These are phyloP conservation scores for Osmanthus fragrans DNA, from an alignment of 257 asterid genomes.

Conservation along the genomic window DNA sequence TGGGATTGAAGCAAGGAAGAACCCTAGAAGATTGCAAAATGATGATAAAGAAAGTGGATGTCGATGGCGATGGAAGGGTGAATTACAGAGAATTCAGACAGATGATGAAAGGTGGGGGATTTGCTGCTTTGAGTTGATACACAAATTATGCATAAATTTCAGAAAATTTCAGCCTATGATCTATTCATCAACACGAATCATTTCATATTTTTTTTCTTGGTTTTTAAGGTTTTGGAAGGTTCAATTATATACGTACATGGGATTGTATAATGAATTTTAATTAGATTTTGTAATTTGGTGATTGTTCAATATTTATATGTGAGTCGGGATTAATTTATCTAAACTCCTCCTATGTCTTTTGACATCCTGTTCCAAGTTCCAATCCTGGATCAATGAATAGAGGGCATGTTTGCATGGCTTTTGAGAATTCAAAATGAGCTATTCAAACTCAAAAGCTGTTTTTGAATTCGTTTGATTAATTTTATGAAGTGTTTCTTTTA, in stretches of 20 bases:
- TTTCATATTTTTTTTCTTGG: neutral
- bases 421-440: too few species aligned
- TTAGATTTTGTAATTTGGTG: neutral
- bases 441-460: too few species aligned
- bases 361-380: neutral
- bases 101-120: constrained; percentile 59
- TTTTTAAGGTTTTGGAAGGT: neutral
- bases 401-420: too few species aligned
- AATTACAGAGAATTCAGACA: constrained; percentile 45
- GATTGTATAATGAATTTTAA: neutral
- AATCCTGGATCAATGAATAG: too few species aligned
- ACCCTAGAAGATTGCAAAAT: constrained; percentile 40
- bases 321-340: neutral
- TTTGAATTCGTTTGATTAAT: too few species aligned
- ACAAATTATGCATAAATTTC: neutral
- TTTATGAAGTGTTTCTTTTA: neutral
- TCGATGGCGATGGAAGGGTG: constrained; percentile 54
- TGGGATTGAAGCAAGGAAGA: constrained; percentile 48
- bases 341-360: too few species aligned
- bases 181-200: neutral
- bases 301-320: neutral
- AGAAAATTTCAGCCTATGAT: neutral
- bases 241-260: neutral
- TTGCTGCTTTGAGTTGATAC: constrained; percentile 39
- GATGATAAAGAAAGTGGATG: constrained; percentile 51